Percentiles rank a stretch among this genome's conserved stretches.
These are phyloP conservation scores for Pezizomycotina sp. DNA, from an alignment of 2,329 filamentous ascomycete species.

Conservation along the genomic window DNA sequence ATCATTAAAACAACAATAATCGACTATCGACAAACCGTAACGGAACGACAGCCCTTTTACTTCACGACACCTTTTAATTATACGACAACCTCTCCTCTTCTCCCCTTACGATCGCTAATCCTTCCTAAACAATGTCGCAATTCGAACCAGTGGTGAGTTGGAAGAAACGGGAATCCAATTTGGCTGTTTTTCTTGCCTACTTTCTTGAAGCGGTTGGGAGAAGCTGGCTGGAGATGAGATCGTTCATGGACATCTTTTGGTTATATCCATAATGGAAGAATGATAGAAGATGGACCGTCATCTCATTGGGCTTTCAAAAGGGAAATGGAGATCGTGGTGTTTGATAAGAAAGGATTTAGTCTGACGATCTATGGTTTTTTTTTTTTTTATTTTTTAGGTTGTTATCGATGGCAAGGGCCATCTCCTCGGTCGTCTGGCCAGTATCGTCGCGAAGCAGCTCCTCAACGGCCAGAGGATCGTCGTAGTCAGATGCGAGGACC, in stretches of 20 bases:
- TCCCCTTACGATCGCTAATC: too few relatives aligned
- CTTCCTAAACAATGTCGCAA: conserved; percentile 51
- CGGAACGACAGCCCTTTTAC: too few relatives aligned
- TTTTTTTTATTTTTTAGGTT: conserved; percentile 42
- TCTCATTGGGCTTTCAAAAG: not conserved
- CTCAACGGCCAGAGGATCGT: conserved; percentile 99
- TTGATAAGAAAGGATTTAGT: conserved; percentile 29
- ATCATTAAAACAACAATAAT: too few relatives aligned
- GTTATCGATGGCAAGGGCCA: conserved; percentile 99
- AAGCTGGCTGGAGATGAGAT: not conserved
- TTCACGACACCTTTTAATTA: too few relatives aligned
- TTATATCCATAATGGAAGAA: not conserved
- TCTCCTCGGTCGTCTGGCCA: conserved; percentile 96
- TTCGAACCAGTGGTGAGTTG: conserved; percentile 55
- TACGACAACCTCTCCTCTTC: too few relatives aligned
- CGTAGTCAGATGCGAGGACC: conserved; percentile 91
- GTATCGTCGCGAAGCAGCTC: conserved; percentile 96
- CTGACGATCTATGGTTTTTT: too few relatives aligned
- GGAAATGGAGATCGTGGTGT: conserved; percentile 8
- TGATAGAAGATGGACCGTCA: not conserved
- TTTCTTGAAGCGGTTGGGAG: not conserved
- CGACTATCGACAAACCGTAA: too few relatives aligned
- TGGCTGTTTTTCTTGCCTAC: conserved; percentile 2
- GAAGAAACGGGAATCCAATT: conserved; percentile 10
- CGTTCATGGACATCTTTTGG: not conserved